Evolutionary conservation across 345 rosid genomes (phyloP).

Genomic region (Pugionium dolabratum): DNA sequence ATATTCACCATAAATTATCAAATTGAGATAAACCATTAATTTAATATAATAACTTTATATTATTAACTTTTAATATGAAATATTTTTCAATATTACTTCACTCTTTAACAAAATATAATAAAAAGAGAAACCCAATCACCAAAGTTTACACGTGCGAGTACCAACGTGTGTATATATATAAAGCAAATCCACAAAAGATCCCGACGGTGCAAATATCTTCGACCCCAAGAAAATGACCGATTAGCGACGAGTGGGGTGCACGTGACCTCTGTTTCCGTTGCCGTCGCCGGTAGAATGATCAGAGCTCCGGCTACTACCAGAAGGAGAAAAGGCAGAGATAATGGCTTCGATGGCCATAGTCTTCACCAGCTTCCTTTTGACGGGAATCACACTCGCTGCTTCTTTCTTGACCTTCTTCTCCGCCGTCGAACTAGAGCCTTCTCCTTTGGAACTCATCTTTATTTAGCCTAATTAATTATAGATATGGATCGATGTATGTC

Average conservation of each 20-base stretch:
- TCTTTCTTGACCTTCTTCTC: slow-evolving; percentile 30
- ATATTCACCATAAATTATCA: too few relatives aligned
- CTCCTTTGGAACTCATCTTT: slow-evolving; percentile 35
- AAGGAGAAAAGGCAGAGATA: slow-evolving; percentile 22
- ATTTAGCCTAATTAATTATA: not conserved
- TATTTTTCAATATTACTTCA: too few relatives aligned
- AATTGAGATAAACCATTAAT: too few relatives aligned
- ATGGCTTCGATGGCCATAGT: slow-evolving; percentile 32
- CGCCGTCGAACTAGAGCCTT: slow-evolving; percentile 1
- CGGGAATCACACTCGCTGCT: slow-evolving; percentile 38
- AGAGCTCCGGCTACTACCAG: slow-evolving; percentile 11
- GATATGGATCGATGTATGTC: too few relatives aligned
- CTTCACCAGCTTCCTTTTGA: slow-evolving; percentile 32
- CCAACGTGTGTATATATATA: not conserved
- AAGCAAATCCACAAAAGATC: not conserved
- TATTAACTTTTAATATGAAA: too few relatives aligned
- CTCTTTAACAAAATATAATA: too few relatives aligned
- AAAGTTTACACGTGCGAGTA: not conserved
- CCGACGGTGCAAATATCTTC: not conserved
- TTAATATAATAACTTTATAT: too few relatives aligned
- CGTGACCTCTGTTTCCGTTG: slow-evolving; percentile 1
- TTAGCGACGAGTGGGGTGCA: slow-evolving; percentile 21
- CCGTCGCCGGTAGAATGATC: slow-evolving; percentile 19
- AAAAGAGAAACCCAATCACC: not conserved
- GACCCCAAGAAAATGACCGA: slow-evolving; percentile 1